Evolutionary conservation across 2,329 filamentous ascomycete genomes (phyloP).

Genomic region (Fusarium camptoceras): DNA sequence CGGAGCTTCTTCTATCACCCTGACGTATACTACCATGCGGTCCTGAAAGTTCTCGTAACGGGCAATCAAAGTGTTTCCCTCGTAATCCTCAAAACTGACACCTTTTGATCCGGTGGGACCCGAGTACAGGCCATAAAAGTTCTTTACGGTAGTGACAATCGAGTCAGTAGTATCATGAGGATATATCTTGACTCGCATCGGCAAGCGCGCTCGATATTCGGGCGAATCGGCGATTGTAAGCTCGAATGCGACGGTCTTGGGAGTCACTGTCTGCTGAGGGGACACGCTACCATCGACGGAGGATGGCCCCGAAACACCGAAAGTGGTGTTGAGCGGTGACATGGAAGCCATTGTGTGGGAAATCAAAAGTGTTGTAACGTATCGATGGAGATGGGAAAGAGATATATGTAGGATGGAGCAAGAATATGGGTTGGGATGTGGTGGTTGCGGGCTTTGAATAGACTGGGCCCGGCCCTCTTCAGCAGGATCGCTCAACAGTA

Average conservation of each 20-base stretch:
- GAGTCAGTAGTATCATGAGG: conserved; percentile 97
- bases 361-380: conserved; percentile 44
- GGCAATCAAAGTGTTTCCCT: conserved; percentile 91
- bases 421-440: conserved; percentile 38
- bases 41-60: conserved; percentile 95
- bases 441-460: conserved; percentile 52
- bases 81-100: conserved; percentile 93
- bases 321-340: conserved; percentile 56
- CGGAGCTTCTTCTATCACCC: conserved; percentile 76
- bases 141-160: conserved; percentile 98
- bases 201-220: conserved; percentile 78
- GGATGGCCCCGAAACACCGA: conserved; percentile 51
- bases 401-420: conserved; percentile 33
- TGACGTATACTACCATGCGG: conserved; percentile 93
- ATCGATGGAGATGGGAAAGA: conserved; percentile 40
- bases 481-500: conserved; percentile 46
- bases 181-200: conserved; percentile 91
- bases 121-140: conserved; percentile 97
- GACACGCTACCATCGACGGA: conserved; percentile 59
- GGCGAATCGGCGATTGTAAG: conserved; percentile 76
- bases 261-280: conserved; percentile 61
- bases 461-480: conserved; percentile 44
- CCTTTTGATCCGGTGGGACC: conserved; percentile 76
- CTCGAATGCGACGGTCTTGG: conserved; percentile 84
- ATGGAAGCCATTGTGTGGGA: conserved; percentile 59